These are phyloP conservation scores for Sporothrix euskadiensis DNA, from an alignment of 2,329 filamentous ascomycete genomes.

Conservation along the genomic window DNA sequence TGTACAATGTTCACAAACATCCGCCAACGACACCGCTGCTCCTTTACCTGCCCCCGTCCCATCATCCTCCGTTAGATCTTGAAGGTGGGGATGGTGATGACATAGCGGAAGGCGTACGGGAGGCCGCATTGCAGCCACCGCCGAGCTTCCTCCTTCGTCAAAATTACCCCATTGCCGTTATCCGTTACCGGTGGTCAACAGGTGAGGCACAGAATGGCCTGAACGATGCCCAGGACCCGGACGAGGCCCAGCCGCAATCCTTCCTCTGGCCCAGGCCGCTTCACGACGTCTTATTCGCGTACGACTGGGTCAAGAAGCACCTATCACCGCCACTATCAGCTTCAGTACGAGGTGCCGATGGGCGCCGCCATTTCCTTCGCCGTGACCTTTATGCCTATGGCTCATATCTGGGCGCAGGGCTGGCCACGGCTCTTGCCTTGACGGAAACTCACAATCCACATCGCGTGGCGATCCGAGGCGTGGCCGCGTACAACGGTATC, in stretches of 20 bases:
- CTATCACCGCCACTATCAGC: slow-evolving; percentile 41
- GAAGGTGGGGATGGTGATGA: background rate
- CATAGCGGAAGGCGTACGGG: background rate
- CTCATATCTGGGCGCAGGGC: slow-evolving; percentile 57
- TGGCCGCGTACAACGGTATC: slow-evolving; percentile 60
- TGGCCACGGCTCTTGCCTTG: slow-evolving; percentile 59
- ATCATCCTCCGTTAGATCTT: slow-evolving; percentile 34
- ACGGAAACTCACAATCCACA: slow-evolving; percentile 53
- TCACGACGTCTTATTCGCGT: slow-evolving; percentile 58
- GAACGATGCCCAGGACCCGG: background rate
- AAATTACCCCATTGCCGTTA: slow-evolving; percentile 51
- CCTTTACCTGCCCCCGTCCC: slow-evolving; percentile 56
- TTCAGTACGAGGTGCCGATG: background rate
- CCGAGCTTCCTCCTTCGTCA: slow-evolving; percentile 47
- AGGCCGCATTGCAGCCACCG: slow-evolving; percentile 32
- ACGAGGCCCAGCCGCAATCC: slow-evolving; percentile 31
- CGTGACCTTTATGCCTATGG: slow-evolving; percentile 55
- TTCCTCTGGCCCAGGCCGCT: slow-evolving; percentile 57
- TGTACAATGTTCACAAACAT: slow-evolving; percentile 50
- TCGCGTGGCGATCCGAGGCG: slow-evolving; percentile 52
- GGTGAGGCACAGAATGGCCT: background rate
- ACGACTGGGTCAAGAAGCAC: slow-evolving; percentile 53
- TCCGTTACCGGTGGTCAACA: slow-evolving; percentile 60
- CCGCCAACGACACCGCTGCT: slow-evolving; percentile 49
- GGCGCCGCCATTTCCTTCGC: slow-evolving; percentile 34